Evolutionary conservation across 176 grass and related monocot genomes (phyloP).

Genomic region (Musa acuminata): DNA sequence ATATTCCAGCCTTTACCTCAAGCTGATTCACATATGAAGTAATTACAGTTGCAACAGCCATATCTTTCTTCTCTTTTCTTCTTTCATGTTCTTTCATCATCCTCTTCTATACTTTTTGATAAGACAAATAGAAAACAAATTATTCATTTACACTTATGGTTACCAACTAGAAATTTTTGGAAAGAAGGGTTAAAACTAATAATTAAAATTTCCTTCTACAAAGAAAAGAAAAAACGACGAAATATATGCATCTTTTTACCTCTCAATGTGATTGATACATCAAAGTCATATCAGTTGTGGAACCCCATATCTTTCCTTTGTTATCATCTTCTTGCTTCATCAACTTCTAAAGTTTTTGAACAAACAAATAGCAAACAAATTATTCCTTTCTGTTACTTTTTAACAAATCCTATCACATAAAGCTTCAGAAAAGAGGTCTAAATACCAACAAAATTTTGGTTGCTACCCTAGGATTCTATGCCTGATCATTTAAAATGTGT

Average conservation of each 20-base stretch:
- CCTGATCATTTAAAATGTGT: not conserved
- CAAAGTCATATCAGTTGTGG: conserved; percentile 5
- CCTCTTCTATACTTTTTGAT: conserved; percentile 28
- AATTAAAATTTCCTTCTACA: not conserved
- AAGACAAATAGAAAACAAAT: conserved; percentile 31
- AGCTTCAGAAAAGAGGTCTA: not conserved
- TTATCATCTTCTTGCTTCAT: conserved; percentile 9
- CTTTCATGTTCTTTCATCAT: conserved; percentile 38
- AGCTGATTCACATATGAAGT: conserved; percentile 29
- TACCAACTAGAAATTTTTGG: not conserved
- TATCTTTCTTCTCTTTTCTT: conserved; percentile 35
- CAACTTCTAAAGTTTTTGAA: conserved; percentile 5
- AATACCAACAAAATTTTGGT: not conserved
- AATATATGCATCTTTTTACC: not conserved
- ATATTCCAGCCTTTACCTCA: conserved; percentile 16
- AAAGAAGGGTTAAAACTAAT: not conserved
- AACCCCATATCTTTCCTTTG: not conserved
- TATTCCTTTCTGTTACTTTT: not conserved
- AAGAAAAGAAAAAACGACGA: not conserved
- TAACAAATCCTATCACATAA: not conserved
- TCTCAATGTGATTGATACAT: not conserved
- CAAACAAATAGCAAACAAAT: conserved; percentile 7
- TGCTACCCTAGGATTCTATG: not conserved
- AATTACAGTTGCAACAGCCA: conserved; percentile 33
- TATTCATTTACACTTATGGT: conserved; percentile 12